phyloP scores from a whole-genome alignment of 192 early-diverging fungal genomes.

The Coemansia sp. region DNA sequence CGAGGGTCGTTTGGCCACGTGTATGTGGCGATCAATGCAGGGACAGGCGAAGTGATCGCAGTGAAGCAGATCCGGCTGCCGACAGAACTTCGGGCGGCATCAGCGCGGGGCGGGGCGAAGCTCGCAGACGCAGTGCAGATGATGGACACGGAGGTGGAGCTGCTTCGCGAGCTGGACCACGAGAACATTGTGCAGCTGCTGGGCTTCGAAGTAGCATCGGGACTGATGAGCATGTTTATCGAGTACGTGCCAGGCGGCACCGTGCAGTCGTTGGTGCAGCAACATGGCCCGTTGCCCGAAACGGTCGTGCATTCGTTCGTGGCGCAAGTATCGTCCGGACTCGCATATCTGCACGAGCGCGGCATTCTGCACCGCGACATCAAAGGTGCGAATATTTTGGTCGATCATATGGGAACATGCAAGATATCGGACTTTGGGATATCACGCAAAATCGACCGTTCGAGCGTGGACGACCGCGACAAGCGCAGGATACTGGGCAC shows the following conservation, averaged over 20 bases:
- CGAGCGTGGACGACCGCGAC: neutral
- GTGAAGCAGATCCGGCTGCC: conserved; percentile 81
- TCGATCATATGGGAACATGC: conserved; percentile 78
- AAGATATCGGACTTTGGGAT: conserved; percentile 98
- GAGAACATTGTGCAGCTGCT: conserved; percentile 95
- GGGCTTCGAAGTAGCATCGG: conserved; percentile 69
- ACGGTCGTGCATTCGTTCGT: conserved; percentile 72
- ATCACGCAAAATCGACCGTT: conserved; percentile 62
- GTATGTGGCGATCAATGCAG: conserved; percentile 70
- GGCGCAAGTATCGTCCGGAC: conserved; percentile 78
- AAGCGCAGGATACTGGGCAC: conserved; percentile 66
- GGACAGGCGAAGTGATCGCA: conserved; percentile 75
- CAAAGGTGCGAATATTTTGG: conserved; percentile 78
- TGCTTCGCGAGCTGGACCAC: conserved; percentile 76
- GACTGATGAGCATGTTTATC: conserved; percentile 87
- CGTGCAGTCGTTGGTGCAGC: conserved; percentile 73
- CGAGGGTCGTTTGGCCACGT: conserved; percentile 83
- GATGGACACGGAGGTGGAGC: conserved; percentile 71
- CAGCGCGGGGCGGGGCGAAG: conserved; percentile 6
- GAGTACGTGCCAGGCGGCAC: conserved; percentile 97
- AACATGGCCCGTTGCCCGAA: conserved; percentile 72
- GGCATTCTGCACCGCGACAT: conserved; percentile 79
- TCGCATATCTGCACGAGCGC: conserved; percentile 82
- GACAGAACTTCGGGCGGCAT: conserved; percentile 23
- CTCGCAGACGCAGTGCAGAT: conserved; percentile 54